These are phyloP conservation scores for Taiozyma onychis DNA, from an alignment of 1,139 yeast genomes.

Conservation along the genomic window DNA sequence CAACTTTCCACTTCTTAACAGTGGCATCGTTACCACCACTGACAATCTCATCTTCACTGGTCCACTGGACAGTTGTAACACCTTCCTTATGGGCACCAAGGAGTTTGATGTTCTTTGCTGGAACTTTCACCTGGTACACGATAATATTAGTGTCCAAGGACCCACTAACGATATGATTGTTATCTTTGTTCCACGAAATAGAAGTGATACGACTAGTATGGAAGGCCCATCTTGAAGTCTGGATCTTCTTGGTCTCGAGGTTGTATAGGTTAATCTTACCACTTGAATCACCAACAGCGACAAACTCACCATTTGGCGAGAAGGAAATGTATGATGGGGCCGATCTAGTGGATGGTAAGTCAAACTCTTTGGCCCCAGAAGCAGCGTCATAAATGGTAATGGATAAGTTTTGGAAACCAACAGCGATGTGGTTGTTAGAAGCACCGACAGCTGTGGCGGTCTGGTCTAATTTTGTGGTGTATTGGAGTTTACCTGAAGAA, in stretches of 20 bases:
- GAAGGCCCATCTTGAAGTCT: conserved; percentile 93
- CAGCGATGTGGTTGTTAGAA: conserved; percentile 39
- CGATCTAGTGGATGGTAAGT: conserved; percentile 50
- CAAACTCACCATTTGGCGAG: conserved; percentile 61
- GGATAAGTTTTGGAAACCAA: conserved; percentile 40
- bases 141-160: conserved; percentile 80
- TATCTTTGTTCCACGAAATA: conserved; percentile 72
- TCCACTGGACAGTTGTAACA: conserved; percentile 71
- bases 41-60: conserved; percentile 40
- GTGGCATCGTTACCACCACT: conserved; percentile 82
- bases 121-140: conserved; percentile 72
- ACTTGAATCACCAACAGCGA: conserved; percentile 82
- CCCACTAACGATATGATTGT: conserved; percentile 68
- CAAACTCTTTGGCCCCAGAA: conserved; percentile 26
- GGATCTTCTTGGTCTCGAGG: conserved; percentile 45
- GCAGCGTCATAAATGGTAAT: conserved; percentile 29
- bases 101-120: conserved; percentile 68
- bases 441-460: conserved; percentile 35
- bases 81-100: conserved; percentile 89
- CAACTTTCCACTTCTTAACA: conserved; percentile 66
- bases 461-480: conserved; percentile 27
- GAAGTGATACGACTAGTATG: conserved; percentile 78
- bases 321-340: conserved; percentile 58
- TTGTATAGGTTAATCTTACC: conserved; percentile 79
- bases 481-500: conserved; percentile 21